Percentiles rank a stretch among this genome's conserved stretches.
phyloP scores from a whole-genome alignment of 225 moss, liverwort and hornwort genomes.

The Sphagnum tenellum region DNA sequence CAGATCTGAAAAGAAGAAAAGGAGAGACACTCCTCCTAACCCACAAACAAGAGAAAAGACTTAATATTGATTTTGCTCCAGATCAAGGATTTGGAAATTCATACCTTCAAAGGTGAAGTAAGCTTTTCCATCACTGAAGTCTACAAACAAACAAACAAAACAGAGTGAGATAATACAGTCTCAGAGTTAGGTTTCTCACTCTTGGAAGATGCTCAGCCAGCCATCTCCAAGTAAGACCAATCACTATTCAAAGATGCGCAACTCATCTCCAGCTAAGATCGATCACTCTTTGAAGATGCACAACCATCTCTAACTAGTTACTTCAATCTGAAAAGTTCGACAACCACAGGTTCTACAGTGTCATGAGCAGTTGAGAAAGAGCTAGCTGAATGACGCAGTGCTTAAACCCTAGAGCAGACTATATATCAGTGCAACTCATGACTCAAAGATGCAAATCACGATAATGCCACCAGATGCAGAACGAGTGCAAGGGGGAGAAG shows the following conservation, averaged over 20 bases:
- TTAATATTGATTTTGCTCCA: no score
- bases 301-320: no score
- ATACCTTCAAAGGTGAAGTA: slow-evolving; percentile 16
- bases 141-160: slow-evolving; percentile 14
- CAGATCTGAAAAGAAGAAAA: not conserved
- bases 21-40: not conserved
- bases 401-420: not conserved
- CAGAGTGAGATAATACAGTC: not conserved
- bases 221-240: not conserved
- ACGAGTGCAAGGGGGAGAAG: no score
- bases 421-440: no score
- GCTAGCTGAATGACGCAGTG: not conserved
- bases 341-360: no score
- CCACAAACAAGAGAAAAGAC: no score
- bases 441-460: no score
- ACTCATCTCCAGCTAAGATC: not conserved
- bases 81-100: not conserved
- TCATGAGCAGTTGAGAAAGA: no score
- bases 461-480: no score
- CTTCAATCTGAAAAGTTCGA: no score
- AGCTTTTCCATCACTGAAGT: slow-evolving; percentile 15
- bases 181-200: not conserved
- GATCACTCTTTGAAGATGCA: no score
- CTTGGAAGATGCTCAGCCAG: not conserved
- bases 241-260: not conserved